A percentile compares a stretch with the other conserved stretches of the same genome.
Evolutionary conservation across 2,329 filamentous ascomycete genomes (phyloP).

Genomic region (Macrophomina tecta): DNA sequence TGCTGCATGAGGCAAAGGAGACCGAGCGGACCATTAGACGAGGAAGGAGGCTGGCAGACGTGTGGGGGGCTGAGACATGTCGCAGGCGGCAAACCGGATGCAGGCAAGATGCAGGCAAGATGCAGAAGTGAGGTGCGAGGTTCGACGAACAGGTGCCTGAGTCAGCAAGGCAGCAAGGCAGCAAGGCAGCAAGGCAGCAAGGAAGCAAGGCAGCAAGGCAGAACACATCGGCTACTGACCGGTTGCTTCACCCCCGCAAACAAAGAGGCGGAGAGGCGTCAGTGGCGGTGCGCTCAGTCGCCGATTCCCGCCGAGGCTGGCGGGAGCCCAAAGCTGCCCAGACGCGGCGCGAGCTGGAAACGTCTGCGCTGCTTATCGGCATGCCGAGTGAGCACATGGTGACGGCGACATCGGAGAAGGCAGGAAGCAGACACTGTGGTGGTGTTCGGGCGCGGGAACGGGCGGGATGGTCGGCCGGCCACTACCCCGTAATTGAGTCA

Average conservation of each 20-base stretch:
- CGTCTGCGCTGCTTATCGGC: background rate
- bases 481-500: slow-evolving; percentile 19
- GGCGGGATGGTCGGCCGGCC: slow-evolving; percentile 5
- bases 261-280: background rate
- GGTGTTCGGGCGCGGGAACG: background rate
- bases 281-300: slow-evolving; percentile 9
- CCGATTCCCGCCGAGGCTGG: background rate
- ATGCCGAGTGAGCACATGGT: background rate
- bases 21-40: background rate
- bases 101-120: background rate
- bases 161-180: background rate
- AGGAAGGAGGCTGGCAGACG: background rate
- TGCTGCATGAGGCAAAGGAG: background rate
- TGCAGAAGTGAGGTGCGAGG: background rate
- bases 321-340: background rate
- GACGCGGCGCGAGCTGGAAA: background rate
- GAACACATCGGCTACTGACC: background rate
- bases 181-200: background rate
- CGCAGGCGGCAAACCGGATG: background rate
- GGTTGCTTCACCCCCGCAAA: slow-evolving; percentile 12
- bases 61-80: background rate
- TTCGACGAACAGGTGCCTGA: background rate
- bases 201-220: background rate
- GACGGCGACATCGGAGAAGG: background rate
- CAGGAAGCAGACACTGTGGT: slow-evolving; percentile 11